Conservation (phyloP, 495 filamentous ascomycete genomes). For the Penicillium ochrochloron region DNA sequence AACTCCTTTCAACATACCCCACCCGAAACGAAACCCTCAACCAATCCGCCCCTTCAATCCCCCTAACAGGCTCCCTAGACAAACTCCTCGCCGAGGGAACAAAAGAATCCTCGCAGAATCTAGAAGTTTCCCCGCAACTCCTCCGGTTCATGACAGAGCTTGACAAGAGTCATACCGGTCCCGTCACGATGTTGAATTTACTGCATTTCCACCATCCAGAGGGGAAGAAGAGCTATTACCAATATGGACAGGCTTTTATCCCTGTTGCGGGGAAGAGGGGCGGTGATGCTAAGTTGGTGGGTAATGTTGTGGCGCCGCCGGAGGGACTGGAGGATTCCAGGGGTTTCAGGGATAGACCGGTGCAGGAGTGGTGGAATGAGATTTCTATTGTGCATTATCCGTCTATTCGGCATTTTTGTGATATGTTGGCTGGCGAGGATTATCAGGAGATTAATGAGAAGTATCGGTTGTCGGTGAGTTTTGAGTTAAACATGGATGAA, state of each 20-base stretch:
- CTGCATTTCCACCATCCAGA: slow-evolving; percentile 59
- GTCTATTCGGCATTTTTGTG: slow-evolving; percentile 63
- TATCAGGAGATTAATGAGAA: slow-evolving; percentile 66
- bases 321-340: slow-evolving; percentile 32
- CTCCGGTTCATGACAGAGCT: slow-evolving; percentile 50
- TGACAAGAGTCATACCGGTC: slow-evolving; percentile 39
- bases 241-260: slow-evolving; percentile 63
- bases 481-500: not conserved
- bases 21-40: slow-evolving; percentile 53
- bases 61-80: slow-evolving; percentile 47
- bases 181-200: slow-evolving; percentile 72
- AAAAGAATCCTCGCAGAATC: slow-evolving; percentile 50
- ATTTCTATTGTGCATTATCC: slow-evolving; percentile 71
- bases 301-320: slow-evolving; percentile 54
- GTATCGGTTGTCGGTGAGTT: slow-evolving; percentile 54
- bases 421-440: slow-evolving; percentile 65
- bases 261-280: slow-evolving; percentile 58
- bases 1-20: slow-evolving; percentile 51
- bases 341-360: slow-evolving; percentile 31
- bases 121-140: slow-evolving; percentile 59
- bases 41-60: slow-evolving; percentile 35
- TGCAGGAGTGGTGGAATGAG: slow-evolving; percentile 57
- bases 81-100: slow-evolving; percentile 30
- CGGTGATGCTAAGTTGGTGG: slow-evolving; percentile 66
- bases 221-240: slow-evolving; percentile 57